Evolutionary conservation across 2,329 filamentous ascomycete species (phyloP).

Genomic region (Phyllosticta ampelicida): DNA sequence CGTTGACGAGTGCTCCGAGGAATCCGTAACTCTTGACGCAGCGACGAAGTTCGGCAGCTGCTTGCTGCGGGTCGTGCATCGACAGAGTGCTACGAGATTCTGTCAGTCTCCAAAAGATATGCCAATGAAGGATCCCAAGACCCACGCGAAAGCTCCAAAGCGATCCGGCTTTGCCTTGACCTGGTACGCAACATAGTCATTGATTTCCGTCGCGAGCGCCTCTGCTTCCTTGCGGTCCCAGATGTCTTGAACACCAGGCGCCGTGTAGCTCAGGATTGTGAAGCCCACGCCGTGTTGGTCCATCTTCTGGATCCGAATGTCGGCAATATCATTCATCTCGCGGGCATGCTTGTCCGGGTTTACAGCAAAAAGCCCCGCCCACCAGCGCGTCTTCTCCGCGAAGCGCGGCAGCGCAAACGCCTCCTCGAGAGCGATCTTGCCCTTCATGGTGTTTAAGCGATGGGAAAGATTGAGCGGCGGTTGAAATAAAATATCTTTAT

Average conservation of each 20-base stretch:
- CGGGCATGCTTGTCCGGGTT: constrained; percentile 47
- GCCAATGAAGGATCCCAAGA: not conserved
- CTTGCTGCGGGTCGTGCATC: constrained; percentile 24
- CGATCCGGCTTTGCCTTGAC: constrained; percentile 33
- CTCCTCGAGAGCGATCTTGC: constrained; percentile 53
- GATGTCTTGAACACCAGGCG: constrained; percentile 39
- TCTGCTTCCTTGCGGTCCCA: constrained; percentile 35
- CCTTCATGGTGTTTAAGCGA: constrained; percentile 39
- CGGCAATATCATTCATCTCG: constrained; percentile 43
- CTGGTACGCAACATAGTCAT: constrained; percentile 35
- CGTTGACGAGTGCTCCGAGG: constrained; percentile 46
- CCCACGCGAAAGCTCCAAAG: constrained; percentile 34
- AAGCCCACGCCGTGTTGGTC: constrained; percentile 38
- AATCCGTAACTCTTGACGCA: constrained; percentile 40
- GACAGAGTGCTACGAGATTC: constrained; percentile 16
- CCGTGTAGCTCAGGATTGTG: constrained; percentile 39
- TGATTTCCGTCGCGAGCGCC: constrained; percentile 35
- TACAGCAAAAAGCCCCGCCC: constrained; percentile 50
- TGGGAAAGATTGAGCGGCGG: not conserved
- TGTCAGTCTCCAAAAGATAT: not conserved
- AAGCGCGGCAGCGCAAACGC: constrained; percentile 50
- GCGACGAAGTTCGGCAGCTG: constrained; percentile 20
- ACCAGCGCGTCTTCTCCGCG: constrained; percentile 49
- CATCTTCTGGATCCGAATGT: constrained; percentile 29
- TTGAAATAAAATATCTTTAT: not conserved